These are phyloP conservation scores for Cicer cuneatum DNA, from an alignment of 306 rosid species.

Conservation along the genomic window DNA sequence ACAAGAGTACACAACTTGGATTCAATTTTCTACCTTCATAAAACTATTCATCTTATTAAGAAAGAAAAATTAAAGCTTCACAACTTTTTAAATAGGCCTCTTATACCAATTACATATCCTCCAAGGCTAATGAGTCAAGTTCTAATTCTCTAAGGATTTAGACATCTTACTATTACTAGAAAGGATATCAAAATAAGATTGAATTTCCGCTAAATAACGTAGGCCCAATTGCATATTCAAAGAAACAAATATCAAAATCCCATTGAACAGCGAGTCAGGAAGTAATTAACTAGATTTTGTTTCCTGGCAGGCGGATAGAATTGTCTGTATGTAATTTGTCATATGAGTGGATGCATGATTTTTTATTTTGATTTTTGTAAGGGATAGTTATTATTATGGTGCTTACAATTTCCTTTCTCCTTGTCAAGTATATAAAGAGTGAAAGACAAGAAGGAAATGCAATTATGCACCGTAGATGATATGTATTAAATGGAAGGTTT, in stretches of 20 bases:
- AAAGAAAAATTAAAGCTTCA: background rate
- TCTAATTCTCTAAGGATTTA: conserved; percentile 21
- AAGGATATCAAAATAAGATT: conserved; percentile 21
- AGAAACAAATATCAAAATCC: background rate
- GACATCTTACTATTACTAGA: conserved; percentile 10
- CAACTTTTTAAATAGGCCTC: conserved; percentile 26
- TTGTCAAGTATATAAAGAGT: conserved; percentile 11
- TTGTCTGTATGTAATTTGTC: background rate
- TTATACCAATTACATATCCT: conserved; percentile 26
- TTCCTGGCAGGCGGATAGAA: conserved; percentile 1
- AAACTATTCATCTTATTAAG: conserved; percentile 3
- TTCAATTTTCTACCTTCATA: conserved; percentile 29
- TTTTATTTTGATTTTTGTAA: conserved; percentile 20
- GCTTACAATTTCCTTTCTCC: conserved; percentile 6
- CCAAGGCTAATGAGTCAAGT: conserved; percentile 30
- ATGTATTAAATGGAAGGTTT: background rate
- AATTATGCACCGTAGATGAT: background rate
- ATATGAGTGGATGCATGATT: background rate
- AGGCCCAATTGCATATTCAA: background rate
- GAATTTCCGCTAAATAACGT: conserved; percentile 35
- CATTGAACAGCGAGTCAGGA: background rate
- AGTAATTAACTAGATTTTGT: conserved; percentile 10
- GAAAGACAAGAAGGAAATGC: background rate
- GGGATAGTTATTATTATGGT: background rate
- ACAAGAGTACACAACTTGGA: conserved; percentile 13